phyloP scores from a whole-genome alignment of 2,329 filamentous ascomycete species.

The Paracoccidioides brasiliensis region DNA sequence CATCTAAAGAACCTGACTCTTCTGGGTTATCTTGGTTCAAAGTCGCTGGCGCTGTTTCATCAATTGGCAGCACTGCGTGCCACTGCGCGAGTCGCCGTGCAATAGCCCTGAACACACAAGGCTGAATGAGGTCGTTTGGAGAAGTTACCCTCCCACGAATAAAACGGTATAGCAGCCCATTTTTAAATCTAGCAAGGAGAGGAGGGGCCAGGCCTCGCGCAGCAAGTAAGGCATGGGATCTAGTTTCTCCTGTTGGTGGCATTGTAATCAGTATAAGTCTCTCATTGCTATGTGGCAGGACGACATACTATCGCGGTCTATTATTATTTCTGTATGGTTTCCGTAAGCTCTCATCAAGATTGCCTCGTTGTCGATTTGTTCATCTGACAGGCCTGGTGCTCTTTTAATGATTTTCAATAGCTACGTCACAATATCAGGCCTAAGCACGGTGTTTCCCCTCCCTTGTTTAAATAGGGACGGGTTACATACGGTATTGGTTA shows the following conservation, averaged over 20 bases:
- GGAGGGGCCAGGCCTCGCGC: constrained; percentile 70
- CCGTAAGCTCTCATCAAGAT: constrained; percentile 88
- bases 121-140: constrained; percentile 64
- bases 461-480: background rate
- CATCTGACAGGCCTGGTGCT: constrained; percentile 53
- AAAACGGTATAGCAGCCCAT: constrained; percentile 90
- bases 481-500: constrained; percentile 71
- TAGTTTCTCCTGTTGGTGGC: constrained; percentile 41
- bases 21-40: constrained; percentile 14
- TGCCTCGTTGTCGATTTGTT: constrained; percentile 70
- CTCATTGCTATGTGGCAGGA: constrained; percentile 12
- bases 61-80: constrained; percentile 61
- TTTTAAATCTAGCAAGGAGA: constrained; percentile 82
- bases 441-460: background rate
- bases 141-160: constrained; percentile 69
- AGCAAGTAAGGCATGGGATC: constrained; percentile 73
- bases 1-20: constrained; percentile 37
- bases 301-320: constrained; percentile 77
- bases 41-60: constrained; percentile 27
- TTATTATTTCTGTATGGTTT: constrained; percentile 83
- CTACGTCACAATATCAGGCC: constrained; percentile 19
- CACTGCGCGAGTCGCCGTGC: constrained; percentile 78
- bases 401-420: constrained; percentile 39
- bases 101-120: constrained; percentile 67
- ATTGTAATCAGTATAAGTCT: constrained; percentile 19